Percentiles rank a stretch among this genome's conserved stretches.
Conservation (phyloP, 139 green algal genomes). For the Chlamydomonas eustigma region DNA sequence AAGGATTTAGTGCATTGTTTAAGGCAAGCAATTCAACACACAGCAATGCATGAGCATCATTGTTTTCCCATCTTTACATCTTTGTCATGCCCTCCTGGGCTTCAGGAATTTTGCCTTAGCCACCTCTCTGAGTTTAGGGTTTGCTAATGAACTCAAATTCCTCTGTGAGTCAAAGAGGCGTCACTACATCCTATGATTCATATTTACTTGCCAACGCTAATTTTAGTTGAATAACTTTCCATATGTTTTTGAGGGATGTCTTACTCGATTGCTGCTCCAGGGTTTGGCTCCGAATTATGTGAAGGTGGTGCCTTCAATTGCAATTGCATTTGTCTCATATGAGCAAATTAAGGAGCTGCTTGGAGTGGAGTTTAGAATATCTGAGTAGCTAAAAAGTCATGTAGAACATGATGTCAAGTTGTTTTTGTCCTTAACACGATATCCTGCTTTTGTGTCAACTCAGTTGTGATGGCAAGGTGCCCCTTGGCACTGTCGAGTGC, state of each 20-base stretch:
- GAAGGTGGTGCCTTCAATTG: slow-evolving; percentile 97
- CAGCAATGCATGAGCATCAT: background rate
- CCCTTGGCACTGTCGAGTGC: no score
- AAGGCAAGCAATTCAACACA: no score
- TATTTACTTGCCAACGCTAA: background rate
- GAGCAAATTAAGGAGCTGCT: slow-evolving; percentile 89
- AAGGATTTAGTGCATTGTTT: slow-evolving; percentile 84
- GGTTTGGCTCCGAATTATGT: slow-evolving; percentile 95
- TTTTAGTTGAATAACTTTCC: no score
- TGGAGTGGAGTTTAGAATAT: slow-evolving; percentile 76
- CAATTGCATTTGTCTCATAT: slow-evolving; percentile 97
- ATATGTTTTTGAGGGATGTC: no score
- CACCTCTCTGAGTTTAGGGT: background rate
- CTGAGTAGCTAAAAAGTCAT: no score
- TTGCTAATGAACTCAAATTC: background rate
- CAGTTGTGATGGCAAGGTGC: no score
- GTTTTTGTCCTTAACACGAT: no score
- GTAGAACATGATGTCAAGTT: no score
- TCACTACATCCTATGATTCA: background rate
- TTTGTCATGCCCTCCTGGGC: background rate
- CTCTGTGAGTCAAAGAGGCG: background rate
- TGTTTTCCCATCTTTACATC: background rate
- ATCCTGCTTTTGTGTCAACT: no score
- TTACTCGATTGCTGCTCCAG: no score
- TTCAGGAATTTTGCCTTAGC: background rate